Base-by-base conservation (phyloP, 768 basidiomycete genomes). In the Lactifluus piperatus region DNA sequence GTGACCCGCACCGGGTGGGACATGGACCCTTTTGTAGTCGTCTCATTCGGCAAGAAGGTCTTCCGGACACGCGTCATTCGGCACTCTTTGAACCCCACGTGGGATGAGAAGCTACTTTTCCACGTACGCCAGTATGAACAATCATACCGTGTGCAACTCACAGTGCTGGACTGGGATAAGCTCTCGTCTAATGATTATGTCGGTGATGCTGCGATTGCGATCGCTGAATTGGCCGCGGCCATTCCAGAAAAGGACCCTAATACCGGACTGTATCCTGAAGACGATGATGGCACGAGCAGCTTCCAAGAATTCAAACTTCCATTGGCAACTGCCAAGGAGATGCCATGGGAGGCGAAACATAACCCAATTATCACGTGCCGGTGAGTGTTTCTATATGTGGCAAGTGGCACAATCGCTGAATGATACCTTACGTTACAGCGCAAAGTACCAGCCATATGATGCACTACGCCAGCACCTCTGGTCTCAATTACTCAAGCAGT, bases 131-230 rank as follows among this genome's bases (percentile, higher is more conserved):
- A 85, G 11, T 93, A 91, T 68, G 94, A 97, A 70, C 83, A 81
- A 9, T 68, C 79, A 10, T 97, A 84, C 76, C 80, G 84, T 54
- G 76, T 93, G 8, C 83, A 91, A 64, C 82, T 97, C 51, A 81
- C 84, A 0, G 83, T 99, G 2, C 83, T 94, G 51, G 95, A 99
- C 70, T 99, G 95, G 95, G 95, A 98, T 72, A 97, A 97, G 72
- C 78, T 92, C 13, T 83, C 81, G 32, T 80, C 83, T 5, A 97
- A 98, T 68, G 95, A 97, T 69, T 80, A 87, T 64, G 84, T 99
- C 36, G 94, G 94, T 18, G 88, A 91, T 54, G 83, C 80, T 2
- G 74, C 73, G 5, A 79, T 97, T 60, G 82, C 87, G 44, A 77
- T 97, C 6, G 73, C 78, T 22, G 82, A 89, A 46, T 79, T 97